phyloP scores from a whole-genome alignment of 306 rosid species.

The Dalbergia oliveri region DNA sequence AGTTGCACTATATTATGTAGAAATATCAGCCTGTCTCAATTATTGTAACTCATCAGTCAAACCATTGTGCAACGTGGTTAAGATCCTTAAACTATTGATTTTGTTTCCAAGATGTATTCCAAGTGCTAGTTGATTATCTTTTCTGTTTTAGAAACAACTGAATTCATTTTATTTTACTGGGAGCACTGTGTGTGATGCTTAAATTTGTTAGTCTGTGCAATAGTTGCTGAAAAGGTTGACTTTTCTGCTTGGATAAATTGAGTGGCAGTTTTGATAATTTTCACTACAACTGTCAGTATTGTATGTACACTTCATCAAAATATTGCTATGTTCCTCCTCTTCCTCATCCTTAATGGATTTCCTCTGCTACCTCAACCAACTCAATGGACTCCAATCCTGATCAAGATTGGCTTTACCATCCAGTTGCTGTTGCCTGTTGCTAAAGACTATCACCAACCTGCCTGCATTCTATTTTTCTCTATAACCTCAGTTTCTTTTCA shows the following conservation, averaged over 20 bases:
- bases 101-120: neutral
- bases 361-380: neutral
- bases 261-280: neutral
- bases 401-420: neutral
- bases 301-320: neutral
- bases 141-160: neutral
- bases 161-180: neutral
- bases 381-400: neutral
- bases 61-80: neutral
- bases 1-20: neutral
- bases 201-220: neutral
- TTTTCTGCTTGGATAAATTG: neutral
- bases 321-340: neutral
- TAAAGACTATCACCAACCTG: slow-evolving; percentile 8
- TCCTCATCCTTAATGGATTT: slow-evolving; percentile 26
- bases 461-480: slow-evolving; percentile 5
- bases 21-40: neutral
- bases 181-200: neutral
- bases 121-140: neutral
- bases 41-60: neutral
- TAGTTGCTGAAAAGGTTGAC: slow-evolving; percentile 3
- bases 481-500: slow-evolving; percentile 7
- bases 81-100: neutral
- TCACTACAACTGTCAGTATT: neutral
- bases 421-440: slow-evolving; percentile 3